phyloP scores from a whole-genome alignment of 495 filamentous ascomycete species.

The Penicillium longicatenatum region DNA sequence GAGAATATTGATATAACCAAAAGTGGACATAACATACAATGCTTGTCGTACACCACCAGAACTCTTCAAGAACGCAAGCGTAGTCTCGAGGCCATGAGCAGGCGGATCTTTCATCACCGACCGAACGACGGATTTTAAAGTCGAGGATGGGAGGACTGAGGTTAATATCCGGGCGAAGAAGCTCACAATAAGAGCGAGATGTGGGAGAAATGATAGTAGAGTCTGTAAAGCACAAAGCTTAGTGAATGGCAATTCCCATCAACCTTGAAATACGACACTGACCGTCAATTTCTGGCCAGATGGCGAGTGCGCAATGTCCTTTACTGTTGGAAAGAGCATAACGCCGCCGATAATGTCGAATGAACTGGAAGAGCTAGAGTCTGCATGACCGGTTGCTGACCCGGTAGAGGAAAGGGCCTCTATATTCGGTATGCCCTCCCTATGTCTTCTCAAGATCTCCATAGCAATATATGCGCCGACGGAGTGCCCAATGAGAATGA shows the following conservation, averaged over 20 bases:
- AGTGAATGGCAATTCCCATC: not conserved
- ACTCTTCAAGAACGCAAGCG: slow-evolving; percentile 62
- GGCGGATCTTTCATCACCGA: slow-evolving; percentile 55
- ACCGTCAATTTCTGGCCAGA: slow-evolving; percentile 61
- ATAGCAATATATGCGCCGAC: slow-evolving; percentile 79
- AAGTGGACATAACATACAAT: slow-evolving; percentile 49
- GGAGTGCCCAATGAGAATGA: slow-evolving; percentile 82
- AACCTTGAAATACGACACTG: slow-evolving; percentile 1
- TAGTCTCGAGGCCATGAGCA: slow-evolving; percentile 57
- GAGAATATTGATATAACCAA: not conserved
- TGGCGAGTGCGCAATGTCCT: slow-evolving; percentile 68
- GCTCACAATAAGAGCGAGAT: slow-evolving; percentile 56
- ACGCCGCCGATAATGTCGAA: slow-evolving; percentile 61
- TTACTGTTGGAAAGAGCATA: slow-evolving; percentile 76
- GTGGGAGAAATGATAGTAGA: slow-evolving; percentile 52
- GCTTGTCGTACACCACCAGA: slow-evolving; percentile 68
- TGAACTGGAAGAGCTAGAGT: too few relatives aligned
- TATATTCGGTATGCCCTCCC: slow-evolving; percentile 19
- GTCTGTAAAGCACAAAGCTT: slow-evolving; percentile 16
- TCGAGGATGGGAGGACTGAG: slow-evolving; percentile 40
- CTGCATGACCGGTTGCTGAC: too few relatives aligned
- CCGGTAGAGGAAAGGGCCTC: not conserved
- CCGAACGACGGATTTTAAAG: slow-evolving; percentile 47
- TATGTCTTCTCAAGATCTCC: slow-evolving; percentile 64
- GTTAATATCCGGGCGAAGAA: slow-evolving; percentile 52